Conservation (phyloP, 352 stramenopile species). For the Thraustochytrium sp. region DNA sequence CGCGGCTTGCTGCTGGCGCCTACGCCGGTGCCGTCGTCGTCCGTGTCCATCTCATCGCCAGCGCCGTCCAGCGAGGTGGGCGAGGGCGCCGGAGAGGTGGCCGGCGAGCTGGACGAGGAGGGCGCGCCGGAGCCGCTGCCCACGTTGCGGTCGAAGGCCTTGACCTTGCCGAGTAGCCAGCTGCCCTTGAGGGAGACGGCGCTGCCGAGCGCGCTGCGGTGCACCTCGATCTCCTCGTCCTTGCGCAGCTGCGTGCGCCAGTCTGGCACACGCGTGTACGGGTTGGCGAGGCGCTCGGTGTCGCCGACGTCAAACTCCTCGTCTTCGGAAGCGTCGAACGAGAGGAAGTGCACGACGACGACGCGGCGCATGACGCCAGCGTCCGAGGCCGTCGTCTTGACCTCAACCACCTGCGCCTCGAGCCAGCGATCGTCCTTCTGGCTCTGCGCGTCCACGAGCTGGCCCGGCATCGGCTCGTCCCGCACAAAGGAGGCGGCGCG, state of each 20-base stretch:
- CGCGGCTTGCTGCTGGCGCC: not conserved
- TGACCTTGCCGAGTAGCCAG: constrained; percentile 31
- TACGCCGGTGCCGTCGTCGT: not conserved
- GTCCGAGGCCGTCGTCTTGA: not conserved
- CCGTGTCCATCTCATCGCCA: not conserved
- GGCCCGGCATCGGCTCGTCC: not conserved
- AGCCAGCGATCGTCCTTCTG: not conserved
- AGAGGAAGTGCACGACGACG: constrained; percentile 9
- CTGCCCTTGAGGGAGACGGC: not conserved
- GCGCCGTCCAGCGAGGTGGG: too few relatives aligned
- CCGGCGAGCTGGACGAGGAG: not conserved
- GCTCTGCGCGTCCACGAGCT: not conserved
- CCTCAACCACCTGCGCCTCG: not conserved
- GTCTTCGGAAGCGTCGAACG: not conserved
- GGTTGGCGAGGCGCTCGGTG: not conserved
- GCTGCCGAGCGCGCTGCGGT: not conserved
- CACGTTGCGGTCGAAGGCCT: not conserved
- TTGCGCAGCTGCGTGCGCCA: constrained; percentile 35
- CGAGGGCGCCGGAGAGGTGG: not conserved
- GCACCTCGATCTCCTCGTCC: constrained; percentile 27
- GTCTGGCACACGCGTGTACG: constrained; percentile 39
- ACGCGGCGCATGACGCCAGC: not conserved
- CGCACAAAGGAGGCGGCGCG: constrained; percentile 11
- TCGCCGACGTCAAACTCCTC: constrained; percentile 8
- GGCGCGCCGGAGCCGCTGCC: too few relatives aligned